Percentiles rank a stretch among this genome's conserved stretches.
Evolutionary conservation across 306 rosid species (phyloP).

Genomic region (Medicago truncatula): DNA sequence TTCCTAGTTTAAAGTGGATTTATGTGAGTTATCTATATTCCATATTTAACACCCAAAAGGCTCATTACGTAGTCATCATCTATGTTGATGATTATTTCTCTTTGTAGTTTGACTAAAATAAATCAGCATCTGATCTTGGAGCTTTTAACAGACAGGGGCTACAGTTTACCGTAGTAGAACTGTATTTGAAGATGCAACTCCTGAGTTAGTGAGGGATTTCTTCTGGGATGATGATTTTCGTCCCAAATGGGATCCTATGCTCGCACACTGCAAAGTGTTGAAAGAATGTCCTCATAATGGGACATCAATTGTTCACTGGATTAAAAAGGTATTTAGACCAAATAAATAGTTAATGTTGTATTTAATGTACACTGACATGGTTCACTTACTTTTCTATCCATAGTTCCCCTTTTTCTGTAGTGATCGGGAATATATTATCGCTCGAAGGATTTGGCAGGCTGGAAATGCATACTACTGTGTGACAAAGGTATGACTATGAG

Average conservation of each 20-base stretch:
- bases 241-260: slow-evolving; percentile 97
- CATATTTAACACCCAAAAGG: slow-evolving; percentile 23
- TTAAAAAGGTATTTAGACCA: slow-evolving; percentile 79
- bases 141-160: slow-evolving; percentile 75
- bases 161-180: slow-evolving; percentile 89
- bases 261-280: slow-evolving; percentile 70
- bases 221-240: slow-evolving; percentile 99
- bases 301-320: slow-evolving; percentile 85
- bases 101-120: slow-evolving; percentile 35
- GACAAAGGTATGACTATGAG: slow-evolving; percentile 71
- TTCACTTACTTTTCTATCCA: slow-evolving; percentile 42
- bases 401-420: slow-evolving; percentile 99
- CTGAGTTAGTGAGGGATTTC: slow-evolving; percentile 96
- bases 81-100: slow-evolving; percentile 29
- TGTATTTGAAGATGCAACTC: slow-evolving; percentile 90
- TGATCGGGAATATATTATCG: slow-evolving; percentile 95
- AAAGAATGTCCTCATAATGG: slow-evolving; percentile 86
- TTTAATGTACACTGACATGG: slow-evolving; percentile 3
- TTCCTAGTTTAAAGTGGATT: slow-evolving; percentile 27
- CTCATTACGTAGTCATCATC: slow-evolving; percentile 6
- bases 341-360: slow-evolving; percentile 28
- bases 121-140: slow-evolving; percentile 45
- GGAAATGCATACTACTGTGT: slow-evolving; percentile 88
- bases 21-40: slow-evolving; percentile 28
- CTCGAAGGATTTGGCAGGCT: slow-evolving; percentile 98